phyloP scores from a whole-genome alignment of 1,284 basidiomycete species.

The Trametes versicolor region DNA sequence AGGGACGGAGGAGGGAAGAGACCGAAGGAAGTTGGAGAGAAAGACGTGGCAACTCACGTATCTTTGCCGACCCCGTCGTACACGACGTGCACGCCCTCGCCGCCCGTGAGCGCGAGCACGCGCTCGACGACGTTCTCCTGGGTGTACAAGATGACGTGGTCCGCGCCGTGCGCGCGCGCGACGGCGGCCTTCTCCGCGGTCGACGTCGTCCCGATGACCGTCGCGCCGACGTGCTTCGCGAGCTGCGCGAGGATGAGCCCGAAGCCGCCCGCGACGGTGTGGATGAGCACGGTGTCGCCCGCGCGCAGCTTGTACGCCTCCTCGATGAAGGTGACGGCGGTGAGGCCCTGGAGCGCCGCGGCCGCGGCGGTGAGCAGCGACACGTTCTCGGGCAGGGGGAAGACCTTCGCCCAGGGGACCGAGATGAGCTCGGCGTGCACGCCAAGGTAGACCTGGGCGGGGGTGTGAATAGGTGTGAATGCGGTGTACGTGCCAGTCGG shows the following conservation, averaged over 20 bases:
- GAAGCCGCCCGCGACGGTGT: slow-evolving; percentile 89
- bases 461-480: neutral
- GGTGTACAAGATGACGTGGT: slow-evolving; percentile 88
- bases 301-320: slow-evolving; percentile 88
- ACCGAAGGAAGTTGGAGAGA: no score
- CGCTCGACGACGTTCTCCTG: slow-evolving; percentile 75
- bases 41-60: slow-evolving; percentile 61
- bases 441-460: slow-evolving; percentile 43
- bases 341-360: slow-evolving; percentile 80
- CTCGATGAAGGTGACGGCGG: slow-evolving; percentile 81
- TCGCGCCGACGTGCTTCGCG: slow-evolving; percentile 80
- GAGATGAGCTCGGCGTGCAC: slow-evolving; percentile 83
- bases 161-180: slow-evolving; percentile 85
- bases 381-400: slow-evolving; percentile 67
- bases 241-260: slow-evolving; percentile 71
- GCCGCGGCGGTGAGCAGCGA: slow-evolving; percentile 76
- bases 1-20: neutral
- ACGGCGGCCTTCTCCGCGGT: slow-evolving; percentile 85
- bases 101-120: slow-evolving; percentile 84
- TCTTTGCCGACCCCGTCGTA: slow-evolving; percentile 97
- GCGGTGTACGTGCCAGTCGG: neutral
- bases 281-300: slow-evolving; percentile 80
- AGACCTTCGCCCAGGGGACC: slow-evolving; percentile 71
- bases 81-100: slow-evolving; percentile 86
- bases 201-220: slow-evolving; percentile 95